Percentiles rank a stretch among this genome's conserved stretches.
Evolutionary conservation across 2,329 filamentous ascomycete genomes (phyloP).

Genomic region (Aspergillus costaricaensis): DNA sequence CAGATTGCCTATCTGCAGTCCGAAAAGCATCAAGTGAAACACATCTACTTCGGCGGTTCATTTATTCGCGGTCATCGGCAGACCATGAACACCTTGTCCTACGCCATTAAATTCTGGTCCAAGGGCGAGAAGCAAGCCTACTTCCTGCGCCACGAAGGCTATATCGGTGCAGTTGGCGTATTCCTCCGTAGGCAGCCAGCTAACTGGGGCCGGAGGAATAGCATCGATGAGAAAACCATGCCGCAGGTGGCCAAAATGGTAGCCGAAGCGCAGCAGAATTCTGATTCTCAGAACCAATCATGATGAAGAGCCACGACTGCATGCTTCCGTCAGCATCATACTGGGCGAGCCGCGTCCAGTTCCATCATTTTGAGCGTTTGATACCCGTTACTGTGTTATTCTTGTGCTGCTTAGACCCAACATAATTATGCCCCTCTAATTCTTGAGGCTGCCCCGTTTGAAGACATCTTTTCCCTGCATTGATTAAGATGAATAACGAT

Average conservation of each 20-base stretch:
- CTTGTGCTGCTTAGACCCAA: constrained; percentile 14
- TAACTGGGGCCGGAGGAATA: constrained; percentile 86
- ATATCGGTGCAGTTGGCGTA: constrained; percentile 88
- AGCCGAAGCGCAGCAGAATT: neutral
- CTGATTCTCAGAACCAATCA: neutral
- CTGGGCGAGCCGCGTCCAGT: constrained; percentile 8
- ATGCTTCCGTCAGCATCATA: constrained; percentile 6
- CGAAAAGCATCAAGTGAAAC: constrained; percentile 84
- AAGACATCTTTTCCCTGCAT: constrained; percentile 9
- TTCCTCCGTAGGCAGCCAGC: constrained; percentile 88
- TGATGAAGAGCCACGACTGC: constrained; percentile 13
- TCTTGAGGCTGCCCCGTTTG: constrained; percentile 7
- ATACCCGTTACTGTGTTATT: constrained; percentile 23
- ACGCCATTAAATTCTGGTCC: constrained; percentile 97
- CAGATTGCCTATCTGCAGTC: constrained; percentile 98
- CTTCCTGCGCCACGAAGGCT: constrained; percentile 93
- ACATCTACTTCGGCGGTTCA: constrained; percentile 96
- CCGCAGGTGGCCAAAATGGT: constrained; percentile 23
- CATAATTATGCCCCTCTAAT: constrained; percentile 11
- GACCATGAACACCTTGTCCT: constrained; percentile 96
- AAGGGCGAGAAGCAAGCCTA: constrained; percentile 93
- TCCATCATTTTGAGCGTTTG: constrained; percentile 22
- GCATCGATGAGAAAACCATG: constrained; percentile 59
- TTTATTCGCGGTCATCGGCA: constrained; percentile 96
- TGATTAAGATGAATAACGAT: neutral